Conservation (phyloP, 208 protist genomes). For the Leishmania arabica region DNA sequence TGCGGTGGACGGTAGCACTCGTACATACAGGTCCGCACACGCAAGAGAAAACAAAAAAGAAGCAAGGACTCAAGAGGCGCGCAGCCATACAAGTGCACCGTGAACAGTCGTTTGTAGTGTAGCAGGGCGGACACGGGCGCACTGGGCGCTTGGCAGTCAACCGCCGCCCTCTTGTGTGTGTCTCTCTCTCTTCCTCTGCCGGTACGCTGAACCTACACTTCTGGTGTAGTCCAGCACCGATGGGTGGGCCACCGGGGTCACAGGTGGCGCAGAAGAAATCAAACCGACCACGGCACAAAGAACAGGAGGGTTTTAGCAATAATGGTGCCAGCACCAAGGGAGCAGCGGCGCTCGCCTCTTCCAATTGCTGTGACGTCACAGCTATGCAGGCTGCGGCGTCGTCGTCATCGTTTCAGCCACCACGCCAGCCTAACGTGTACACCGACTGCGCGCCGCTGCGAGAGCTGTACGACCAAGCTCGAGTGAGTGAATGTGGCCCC, state of each 20-base stretch:
- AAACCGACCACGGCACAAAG: background rate
- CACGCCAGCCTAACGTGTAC: slow-evolving; percentile 27
- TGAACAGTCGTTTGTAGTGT: too few relatives aligned
- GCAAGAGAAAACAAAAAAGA: background rate
- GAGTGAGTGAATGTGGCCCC: background rate
- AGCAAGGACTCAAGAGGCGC: background rate
- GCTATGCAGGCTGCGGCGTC: background rate
- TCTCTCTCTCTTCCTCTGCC: background rate
- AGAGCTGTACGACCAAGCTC: slow-evolving; percentile 21
- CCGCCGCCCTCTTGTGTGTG: background rate
- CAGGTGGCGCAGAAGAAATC: slow-evolving; percentile 15
- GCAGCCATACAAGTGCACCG: background rate
- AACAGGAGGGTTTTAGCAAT: background rate
- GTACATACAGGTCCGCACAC: background rate
- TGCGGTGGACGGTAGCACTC: background rate
- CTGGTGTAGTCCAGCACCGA: background rate
- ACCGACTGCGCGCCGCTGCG: slow-evolving; percentile 4
- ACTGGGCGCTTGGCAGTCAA: background rate
- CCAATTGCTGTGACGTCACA: background rate
- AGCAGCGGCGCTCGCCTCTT: background rate
- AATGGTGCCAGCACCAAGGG: background rate
- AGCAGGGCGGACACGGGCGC: background rate
- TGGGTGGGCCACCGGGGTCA: slow-evolving; percentile 23
- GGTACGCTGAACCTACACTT: background rate
- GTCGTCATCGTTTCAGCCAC: slow-evolving; percentile 9